These are phyloP conservation scores for Globisporangium perplexum DNA, from an alignment of 352 stramenopile genomes.

Conservation along the genomic window DNA sequence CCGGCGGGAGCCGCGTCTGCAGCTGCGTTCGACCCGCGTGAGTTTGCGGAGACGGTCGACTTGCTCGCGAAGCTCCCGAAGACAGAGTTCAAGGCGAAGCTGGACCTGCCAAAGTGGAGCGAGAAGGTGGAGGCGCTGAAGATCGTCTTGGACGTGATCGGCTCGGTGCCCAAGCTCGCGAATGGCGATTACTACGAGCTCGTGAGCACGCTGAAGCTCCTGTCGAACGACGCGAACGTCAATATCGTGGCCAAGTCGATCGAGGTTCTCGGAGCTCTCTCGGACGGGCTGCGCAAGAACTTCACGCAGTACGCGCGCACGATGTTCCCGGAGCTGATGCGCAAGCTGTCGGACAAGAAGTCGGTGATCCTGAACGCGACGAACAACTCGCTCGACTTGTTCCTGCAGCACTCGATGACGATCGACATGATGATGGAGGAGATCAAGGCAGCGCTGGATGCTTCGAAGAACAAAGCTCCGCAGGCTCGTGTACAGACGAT, in stretches of 20 bases:
- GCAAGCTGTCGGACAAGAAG: constrained; percentile 88
- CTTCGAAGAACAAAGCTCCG: constrained; percentile 79
- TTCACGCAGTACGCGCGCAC: constrained; percentile 72
- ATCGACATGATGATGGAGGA: constrained; percentile 89
- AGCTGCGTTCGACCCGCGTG: constrained; percentile 59
- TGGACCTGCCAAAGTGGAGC: constrained; percentile 79
- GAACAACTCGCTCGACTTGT: constrained; percentile 80
- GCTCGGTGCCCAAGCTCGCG: constrained; percentile 76
- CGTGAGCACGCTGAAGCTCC: constrained; percentile 73
- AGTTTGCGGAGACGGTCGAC: constrained; percentile 84
- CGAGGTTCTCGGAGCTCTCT: constrained; percentile 71
- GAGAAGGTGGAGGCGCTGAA: constrained; percentile 83
- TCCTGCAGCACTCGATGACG: constrained; percentile 74
- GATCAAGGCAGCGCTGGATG: constrained; percentile 59
- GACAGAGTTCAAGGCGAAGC: constrained; percentile 74
- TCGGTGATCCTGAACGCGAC: constrained; percentile 72
- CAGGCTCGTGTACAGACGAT: constrained; percentile 73
- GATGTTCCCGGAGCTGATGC: constrained; percentile 75
- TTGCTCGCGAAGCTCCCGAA: constrained; percentile 74
- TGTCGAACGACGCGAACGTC: constrained; percentile 82
- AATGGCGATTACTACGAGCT: constrained; percentile 86
- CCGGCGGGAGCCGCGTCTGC: constrained; percentile 5
- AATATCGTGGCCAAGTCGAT: constrained; percentile 86
- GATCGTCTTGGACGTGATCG: constrained; percentile 80
- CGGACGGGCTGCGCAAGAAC: constrained; percentile 75